A percentile compares a stretch with the other conserved stretches of the same genome.
Evolutionary conservation across 2,329 filamentous ascomycete genomes (phyloP).

Genomic region (Penicillium concentricum): DNA sequence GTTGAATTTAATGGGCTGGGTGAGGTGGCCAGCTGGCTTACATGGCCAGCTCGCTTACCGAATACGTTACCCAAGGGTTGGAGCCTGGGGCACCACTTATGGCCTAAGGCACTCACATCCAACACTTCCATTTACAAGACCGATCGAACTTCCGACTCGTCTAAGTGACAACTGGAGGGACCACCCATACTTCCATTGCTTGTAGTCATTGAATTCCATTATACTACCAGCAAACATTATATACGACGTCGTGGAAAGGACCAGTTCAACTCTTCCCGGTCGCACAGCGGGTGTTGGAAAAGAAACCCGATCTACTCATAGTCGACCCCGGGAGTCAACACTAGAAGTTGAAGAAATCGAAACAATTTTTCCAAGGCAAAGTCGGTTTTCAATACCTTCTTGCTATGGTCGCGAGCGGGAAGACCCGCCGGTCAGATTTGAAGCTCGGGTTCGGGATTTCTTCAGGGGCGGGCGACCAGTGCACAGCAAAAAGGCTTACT

Average conservation of each 20-base stretch:
- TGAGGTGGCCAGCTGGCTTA: no score
- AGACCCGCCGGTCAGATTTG: not conserved
- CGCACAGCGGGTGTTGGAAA: constrained; percentile 1
- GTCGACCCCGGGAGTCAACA: constrained; percentile 5
- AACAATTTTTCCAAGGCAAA: not conserved
- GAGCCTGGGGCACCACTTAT: no score
- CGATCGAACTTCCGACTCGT: no score
- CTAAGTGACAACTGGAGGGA: not conserved
- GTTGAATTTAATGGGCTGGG: no score
- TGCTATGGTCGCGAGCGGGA: not conserved
- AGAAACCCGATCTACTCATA: constrained; percentile 5
- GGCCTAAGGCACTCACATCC: no score
- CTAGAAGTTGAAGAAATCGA: not conserved
- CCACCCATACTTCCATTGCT: not conserved
- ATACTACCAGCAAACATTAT: not conserved
- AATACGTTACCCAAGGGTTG: no score
- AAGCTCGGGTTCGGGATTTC: constrained; percentile 10
- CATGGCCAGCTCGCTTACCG: no score
- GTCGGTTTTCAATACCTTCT: not conserved
- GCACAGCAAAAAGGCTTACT: constrained; percentile 16
- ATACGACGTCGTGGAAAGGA: not conserved
- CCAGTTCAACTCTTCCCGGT: constrained; percentile 12
- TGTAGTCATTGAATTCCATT: not conserved
- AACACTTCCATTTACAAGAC: not conserved
- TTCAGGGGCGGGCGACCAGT: constrained; percentile 15